phyloP scores from a whole-genome alignment of 495 filamentous ascomycete genomes.

The Rostrohypoxylon terebratum region DNA sequence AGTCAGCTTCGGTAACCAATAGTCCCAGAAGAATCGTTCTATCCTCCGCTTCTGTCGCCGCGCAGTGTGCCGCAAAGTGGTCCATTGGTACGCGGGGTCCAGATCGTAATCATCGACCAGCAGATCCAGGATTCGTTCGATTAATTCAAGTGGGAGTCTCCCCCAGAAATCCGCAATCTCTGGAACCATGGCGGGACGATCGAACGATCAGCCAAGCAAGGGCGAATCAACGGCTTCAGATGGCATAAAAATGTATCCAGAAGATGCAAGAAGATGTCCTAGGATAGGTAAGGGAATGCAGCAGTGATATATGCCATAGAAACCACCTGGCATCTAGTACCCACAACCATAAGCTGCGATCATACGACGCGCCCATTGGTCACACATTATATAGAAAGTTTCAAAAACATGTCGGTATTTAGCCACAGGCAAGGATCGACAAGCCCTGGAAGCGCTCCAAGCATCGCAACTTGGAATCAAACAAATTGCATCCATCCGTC shows the following conservation, averaged over 20 bases:
- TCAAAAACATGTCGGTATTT: slow-evolving; percentile 39
- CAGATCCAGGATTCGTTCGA: slow-evolving; percentile 41
- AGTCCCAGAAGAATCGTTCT: slow-evolving; percentile 33
- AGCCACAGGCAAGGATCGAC: slow-evolving; percentile 29
- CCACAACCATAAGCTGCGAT: slow-evolving; percentile 18
- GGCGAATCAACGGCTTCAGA: slow-evolving; percentile 11
- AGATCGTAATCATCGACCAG: slow-evolving; percentile 36
- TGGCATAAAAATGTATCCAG: slow-evolving; percentile 13
- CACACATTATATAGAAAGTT: slow-evolving; percentile 3
- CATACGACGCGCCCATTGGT: slow-evolving; percentile 28
- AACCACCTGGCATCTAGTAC: slow-evolving; percentile 1
- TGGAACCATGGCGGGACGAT: slow-evolving; percentile 22
- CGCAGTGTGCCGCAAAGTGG: slow-evolving; percentile 31
- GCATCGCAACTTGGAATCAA: slow-evolving; percentile 10
- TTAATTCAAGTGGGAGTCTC: slow-evolving; percentile 36
- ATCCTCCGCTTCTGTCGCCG: slow-evolving; percentile 36
- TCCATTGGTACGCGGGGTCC: slow-evolving; percentile 45
- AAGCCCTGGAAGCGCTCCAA: not conserved
- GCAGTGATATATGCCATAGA: slow-evolving; percentile 32
- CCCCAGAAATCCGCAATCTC: slow-evolving; percentile 33
- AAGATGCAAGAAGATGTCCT: not conserved
- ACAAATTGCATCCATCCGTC: slow-evolving; percentile 31
- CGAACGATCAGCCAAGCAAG: slow-evolving; percentile 4
- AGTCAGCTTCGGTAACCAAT: slow-evolving; percentile 38
- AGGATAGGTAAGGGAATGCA: slow-evolving; percentile 11